Base-by-base conservation (phyloP, 1,139 yeast genomes). In the Scheffersomyces parashehatae region DNA sequence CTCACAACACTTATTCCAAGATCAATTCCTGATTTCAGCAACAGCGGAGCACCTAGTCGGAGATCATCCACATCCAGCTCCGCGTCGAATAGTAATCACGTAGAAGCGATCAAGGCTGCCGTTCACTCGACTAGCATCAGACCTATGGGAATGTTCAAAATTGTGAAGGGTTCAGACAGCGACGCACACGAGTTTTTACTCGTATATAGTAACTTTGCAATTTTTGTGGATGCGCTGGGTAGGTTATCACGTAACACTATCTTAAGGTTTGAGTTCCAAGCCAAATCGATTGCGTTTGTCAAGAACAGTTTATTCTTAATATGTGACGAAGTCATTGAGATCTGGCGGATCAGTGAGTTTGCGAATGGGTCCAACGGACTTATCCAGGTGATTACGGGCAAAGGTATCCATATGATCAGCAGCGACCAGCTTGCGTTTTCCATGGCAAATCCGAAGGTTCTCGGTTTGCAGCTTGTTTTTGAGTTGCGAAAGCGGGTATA, bases 331-430 rank as follows among this genome's bases (percentile, higher is more conserved):
- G 75, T 83, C 42, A 73, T 88, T 11, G 96, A 89, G 55, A 74
- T 89, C 3, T 82, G 84, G 76, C 70, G 77, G 12, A 72, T 88
- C 36, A 76, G 82, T 39, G 79, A 82, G 44, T 73, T 72, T 45
- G 71, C 69, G 26, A 68, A 67, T 29, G 72, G 81, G 2, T 58
- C 75, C 16, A 79, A 80, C 43, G 73, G 74, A 36, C 77, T 89
- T 24, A 76, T 82, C 36, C 96, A 89, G 60, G 86, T 88, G 7
- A 73, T 88, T 34, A 77, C 83, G 6, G 95, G 96, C 11, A 85
- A 84, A 56, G 83, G 82, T 45, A 73, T 85, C 30, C 65, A 64
- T 29, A 58, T 82, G 51, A 53, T 83, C 16, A 70, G 69, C 32
- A 60, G 61, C 26, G 77, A 77, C 5, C 68, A 68, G 39, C 67